These are phyloP conservation scores for Curvularia sp. DNA, from an alignment of 2,329 filamentous ascomycete genomes.

Conservation along the genomic window DNA sequence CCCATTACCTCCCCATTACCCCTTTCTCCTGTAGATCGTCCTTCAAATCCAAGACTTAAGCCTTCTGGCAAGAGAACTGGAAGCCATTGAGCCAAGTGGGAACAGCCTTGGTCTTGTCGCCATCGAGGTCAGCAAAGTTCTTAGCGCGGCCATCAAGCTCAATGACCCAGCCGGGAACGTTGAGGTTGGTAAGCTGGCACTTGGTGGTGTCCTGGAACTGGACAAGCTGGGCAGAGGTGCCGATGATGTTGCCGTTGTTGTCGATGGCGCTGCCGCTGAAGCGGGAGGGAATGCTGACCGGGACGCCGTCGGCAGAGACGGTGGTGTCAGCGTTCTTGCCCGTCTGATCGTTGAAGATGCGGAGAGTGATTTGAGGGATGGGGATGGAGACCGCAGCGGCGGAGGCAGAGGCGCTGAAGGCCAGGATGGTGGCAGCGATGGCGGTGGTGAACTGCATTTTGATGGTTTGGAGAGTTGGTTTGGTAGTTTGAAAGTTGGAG, in stretches of 20 bases:
- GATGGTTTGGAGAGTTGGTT: slow-evolving; percentile 4
- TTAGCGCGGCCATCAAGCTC: slow-evolving; percentile 22
- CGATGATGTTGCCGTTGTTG: slow-evolving; percentile 13
- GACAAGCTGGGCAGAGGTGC: slow-evolving; percentile 22
- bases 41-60: slow-evolving; percentile 1
- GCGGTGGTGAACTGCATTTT: slow-evolving; percentile 26
- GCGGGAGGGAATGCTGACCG: slow-evolving; percentile 9
- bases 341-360: slow-evolving; percentile 19
- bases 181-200: slow-evolving; percentile 17
- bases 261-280: slow-evolving; percentile 19
- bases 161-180: slow-evolving; percentile 8
- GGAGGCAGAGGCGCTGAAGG: slow-evolving; percentile 13
- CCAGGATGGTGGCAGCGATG: slow-evolving; percentile 17
- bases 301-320: slow-evolving; percentile 12
- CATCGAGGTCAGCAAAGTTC: slow-evolving; percentile 24
- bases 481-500: slow-evolving; percentile 5
- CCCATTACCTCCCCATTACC: neutral
- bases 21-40: too few species aligned
- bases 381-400: slow-evolving; percentile 11
- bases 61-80: slow-evolving; percentile 19
- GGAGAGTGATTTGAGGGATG: slow-evolving; percentile 15
- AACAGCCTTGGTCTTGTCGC: slow-evolving; percentile 18
- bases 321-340: slow-evolving; percentile 17
- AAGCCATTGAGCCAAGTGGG: slow-evolving; percentile 22
- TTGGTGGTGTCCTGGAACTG: slow-evolving; percentile 21